Conservation (phyloP, 208 protist genomes). For the Leptomonas pyrrhocoris region DNA sequence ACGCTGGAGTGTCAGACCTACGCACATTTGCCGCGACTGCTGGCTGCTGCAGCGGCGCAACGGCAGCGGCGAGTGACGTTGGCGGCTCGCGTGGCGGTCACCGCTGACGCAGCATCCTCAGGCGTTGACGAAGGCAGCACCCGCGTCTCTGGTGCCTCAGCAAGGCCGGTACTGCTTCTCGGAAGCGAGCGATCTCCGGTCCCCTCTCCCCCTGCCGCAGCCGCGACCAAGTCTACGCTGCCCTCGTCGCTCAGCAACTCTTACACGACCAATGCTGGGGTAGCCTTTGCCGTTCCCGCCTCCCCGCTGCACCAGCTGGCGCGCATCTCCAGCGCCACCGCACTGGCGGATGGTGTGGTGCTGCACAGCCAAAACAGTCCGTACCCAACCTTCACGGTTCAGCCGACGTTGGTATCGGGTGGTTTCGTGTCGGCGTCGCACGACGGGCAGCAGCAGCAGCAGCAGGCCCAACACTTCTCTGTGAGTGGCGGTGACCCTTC, state of each 20-base stretch:
- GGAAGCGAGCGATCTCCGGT: slow-evolving; percentile 8
- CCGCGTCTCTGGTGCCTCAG: background rate
- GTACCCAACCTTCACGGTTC: background rate
- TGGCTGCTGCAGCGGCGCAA: slow-evolving; percentile 22
- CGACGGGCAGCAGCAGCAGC: background rate
- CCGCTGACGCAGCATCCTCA: slow-evolving; percentile 9
- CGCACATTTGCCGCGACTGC: slow-evolving; percentile 22
- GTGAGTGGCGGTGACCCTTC: background rate
- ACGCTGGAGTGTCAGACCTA: slow-evolving; percentile 36
- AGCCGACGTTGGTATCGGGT: background rate
- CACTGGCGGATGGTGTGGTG: slow-evolving; percentile 8
- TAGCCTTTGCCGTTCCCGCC: slow-evolving; percentile 19
- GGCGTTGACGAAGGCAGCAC: background rate
- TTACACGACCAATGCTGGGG: slow-evolving; percentile 11
- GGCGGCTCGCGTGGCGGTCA: background rate
- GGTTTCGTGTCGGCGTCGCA: background rate
- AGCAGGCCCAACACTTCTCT: no score
- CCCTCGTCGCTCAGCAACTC: slow-evolving; percentile 34
- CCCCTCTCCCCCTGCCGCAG: background rate
- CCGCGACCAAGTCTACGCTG: slow-evolving; percentile 9
- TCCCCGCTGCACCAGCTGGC: slow-evolving; percentile 32
- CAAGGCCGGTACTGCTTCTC: slow-evolving; percentile 17
- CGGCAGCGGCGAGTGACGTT: slow-evolving; percentile 25
- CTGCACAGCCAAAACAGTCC: background rate
- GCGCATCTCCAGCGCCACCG: slow-evolving; percentile 22